Evolutionary conservation across 2,329 filamentous ascomycete genomes (phyloP), one percentile per base, ranked within the genome.

Genomic region (Xylaria sp.): DNA sequence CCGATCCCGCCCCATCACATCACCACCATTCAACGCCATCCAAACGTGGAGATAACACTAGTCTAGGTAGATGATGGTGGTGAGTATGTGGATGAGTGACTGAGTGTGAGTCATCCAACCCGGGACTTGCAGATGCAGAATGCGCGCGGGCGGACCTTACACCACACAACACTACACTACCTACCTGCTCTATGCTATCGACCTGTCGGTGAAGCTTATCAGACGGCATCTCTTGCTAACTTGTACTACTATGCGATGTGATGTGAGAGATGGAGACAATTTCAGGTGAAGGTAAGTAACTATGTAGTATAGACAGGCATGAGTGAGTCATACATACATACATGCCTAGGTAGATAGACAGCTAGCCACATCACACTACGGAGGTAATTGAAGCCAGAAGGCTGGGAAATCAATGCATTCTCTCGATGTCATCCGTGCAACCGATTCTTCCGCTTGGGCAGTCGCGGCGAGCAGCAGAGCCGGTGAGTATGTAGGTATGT

Each of bases 41-140:
- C 42, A n/a, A 38, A 38, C 42, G 53, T 57, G 35, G 8, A 25
- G 37, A n/a, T n/a, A n/a, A n/a, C n/a, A n/a, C n/a, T n/a, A n/a
- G n/a, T n/a, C n/a, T n/a, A n/a, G 14, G 19, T 9, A 42, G 14
- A 17, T 19, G 5, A 42, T 42, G 38, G n/a, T n/a, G 15, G 28
- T 37, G 17, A 57, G 53, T n/a, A n/a, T n/a, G n/a, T 46, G 37
- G 25, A 46, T 52, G 56, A 63, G 7, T 58, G 19, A 43, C 63
- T 71, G 69, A 71, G 43, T 71, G 68, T 70, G 66, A 55, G 40
- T 71, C 69, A 71, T 67, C 57, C 43, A 28, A 47, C 70, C 69
- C 47, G 46, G 69, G n/a, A 59, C 47, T 45, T 49, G 64, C 61
- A 67, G 58, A 31, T 33, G 56, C 61, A n/a, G n/a, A n/a, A 64